Evolutionary conservation across 352 stramenopile species (phyloP), one percentile per base, ranked within the genome.

Genomic region (Globisporangium lucens): DNA sequence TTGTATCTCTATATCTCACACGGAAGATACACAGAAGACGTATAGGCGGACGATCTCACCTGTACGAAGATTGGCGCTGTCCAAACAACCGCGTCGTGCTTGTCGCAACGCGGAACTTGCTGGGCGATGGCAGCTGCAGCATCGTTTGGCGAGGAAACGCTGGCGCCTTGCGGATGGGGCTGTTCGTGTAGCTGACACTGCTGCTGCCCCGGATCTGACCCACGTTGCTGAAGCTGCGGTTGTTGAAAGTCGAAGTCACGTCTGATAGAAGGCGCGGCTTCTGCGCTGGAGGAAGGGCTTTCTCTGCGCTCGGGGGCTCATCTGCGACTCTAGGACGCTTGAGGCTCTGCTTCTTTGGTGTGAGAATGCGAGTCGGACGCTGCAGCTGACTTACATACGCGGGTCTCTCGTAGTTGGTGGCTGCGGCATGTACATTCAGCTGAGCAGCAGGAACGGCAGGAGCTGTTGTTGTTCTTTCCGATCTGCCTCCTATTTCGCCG

Each of bases 301-400:
- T 88, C 70, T 89, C 85, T 0, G 74, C 79, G 35, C 77, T 89
- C 63, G 75, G 74, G 24, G 33, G 46, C 22, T 69, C 63, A 29
- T 89, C 82, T 56, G 71, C 71, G 36, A 67, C 56, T 30, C 85
- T 79, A 63, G 56, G 56, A 49, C 85, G 75, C 70, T 93, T 93
- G 61, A 89, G 61, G 0, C 78, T 74, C 30, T 77, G 64, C 56
- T 89, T 89, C n/a, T 77, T 80, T 20, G 83, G 85, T 27, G 85
- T 90, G 8, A 66, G 66, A 24, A 91, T 73, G 41, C 71, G 76
- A 24, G 67, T 71, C 0, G 81, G 77, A 49, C 79, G 79, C 41
- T 75, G 64, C 51, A 89, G 59, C 24, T 87, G 79, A 49, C 72
- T 88, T 56, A 82, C 57, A 22, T 61, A 70, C 57, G 64, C 56